phyloP scores from a whole-genome alignment of 495 filamentous ascomycete genomes.

The Cudoniella acicularis region DNA sequence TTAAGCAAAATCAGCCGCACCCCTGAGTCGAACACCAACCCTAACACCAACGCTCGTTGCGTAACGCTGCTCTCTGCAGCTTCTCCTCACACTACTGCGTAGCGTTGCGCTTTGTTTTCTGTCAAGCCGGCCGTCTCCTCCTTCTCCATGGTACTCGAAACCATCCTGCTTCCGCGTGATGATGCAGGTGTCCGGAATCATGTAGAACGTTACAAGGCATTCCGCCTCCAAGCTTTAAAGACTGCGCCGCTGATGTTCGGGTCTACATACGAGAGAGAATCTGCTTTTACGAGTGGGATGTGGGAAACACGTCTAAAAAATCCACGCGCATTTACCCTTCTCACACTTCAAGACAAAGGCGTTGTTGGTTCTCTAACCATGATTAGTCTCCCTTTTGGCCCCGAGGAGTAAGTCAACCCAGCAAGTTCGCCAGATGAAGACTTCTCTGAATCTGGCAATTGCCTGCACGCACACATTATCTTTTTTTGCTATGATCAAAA shows the following conservation, averaged over 20 bases:
- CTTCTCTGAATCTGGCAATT: too few species aligned
- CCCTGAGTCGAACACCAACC: too few species aligned
- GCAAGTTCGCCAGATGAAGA: too few species aligned
- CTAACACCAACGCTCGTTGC: too few species aligned
- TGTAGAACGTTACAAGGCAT: conserved; percentile 30
- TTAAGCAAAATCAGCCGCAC: too few species aligned
- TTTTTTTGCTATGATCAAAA: too few species aligned
- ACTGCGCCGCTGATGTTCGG: conserved; percentile 40
- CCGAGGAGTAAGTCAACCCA: conserved; percentile 26
- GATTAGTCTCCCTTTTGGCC: conserved; percentile 17
- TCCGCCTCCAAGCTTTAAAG: conserved; percentile 32
- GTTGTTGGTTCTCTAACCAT: conserved; percentile 23
- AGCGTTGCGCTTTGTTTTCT: too few species aligned
- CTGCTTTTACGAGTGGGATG: conserved; percentile 34
- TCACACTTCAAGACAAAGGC: conserved; percentile 29
- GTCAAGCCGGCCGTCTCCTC: not conserved
- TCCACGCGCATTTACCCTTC: conserved; percentile 39
- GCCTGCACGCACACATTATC: not conserved
- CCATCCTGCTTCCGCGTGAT: conserved; percentile 24
- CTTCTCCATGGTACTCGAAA: conserved; percentile 15
- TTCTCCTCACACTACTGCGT: too few species aligned
- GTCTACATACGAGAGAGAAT: conserved; percentile 44
- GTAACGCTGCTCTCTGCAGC: too few species aligned
- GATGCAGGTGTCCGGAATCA: conserved; percentile 25
- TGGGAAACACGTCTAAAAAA: conserved; percentile 44